Evolutionary conservation across 306 rosid species (phyloP).

Genomic region (Lotus japonicus): DNA sequence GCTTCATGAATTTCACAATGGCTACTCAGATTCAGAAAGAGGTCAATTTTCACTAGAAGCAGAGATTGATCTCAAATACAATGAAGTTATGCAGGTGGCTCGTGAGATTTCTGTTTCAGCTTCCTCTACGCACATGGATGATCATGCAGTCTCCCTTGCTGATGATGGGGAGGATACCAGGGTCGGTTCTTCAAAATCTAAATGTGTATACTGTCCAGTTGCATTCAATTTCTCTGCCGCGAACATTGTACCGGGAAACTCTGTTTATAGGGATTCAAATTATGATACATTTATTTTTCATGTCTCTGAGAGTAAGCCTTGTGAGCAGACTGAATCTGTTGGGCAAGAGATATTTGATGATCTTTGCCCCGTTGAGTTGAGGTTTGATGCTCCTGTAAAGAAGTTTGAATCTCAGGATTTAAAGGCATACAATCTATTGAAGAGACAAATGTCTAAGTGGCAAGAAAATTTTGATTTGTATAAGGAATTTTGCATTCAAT

Average conservation of each 20-base stretch:
- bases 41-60: constrained; percentile 39
- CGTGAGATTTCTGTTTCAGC: constrained; percentile 26
- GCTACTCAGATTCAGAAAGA: constrained; percentile 24
- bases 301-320: constrained; percentile 19
- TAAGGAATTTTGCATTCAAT: constrained; percentile 26
- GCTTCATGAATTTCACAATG: constrained; percentile 45
- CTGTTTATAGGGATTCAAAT: constrained; percentile 17
- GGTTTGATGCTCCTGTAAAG: constrained; percentile 34
- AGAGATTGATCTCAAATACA: constrained; percentile 32
- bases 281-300: constrained; percentile 43
- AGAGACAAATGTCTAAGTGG: constrained; percentile 57
- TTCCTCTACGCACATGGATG: constrained; percentile 11
- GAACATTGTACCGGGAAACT: constrained; percentile 15
- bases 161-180: constrained; percentile 43
- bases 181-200: constrained; percentile 27
- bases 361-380: constrained; percentile 50
- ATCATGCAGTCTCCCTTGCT: constrained; percentile 41
- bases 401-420: constrained; percentile 30
- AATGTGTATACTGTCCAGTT: constrained; percentile 28
- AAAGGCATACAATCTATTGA: constrained; percentile 41
- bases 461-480: constrained; percentile 32
- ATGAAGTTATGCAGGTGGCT: constrained; percentile 45
- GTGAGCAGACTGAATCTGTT: constrained; percentile 25
- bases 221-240: constrained; percentile 25
- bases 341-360: constrained; percentile 45